Percentiles rank a stretch among this genome's conserved stretches.
Conservation (phyloP, 2,329 filamentous ascomycete genomes). For the Acephala macrosclerotiorum region DNA sequence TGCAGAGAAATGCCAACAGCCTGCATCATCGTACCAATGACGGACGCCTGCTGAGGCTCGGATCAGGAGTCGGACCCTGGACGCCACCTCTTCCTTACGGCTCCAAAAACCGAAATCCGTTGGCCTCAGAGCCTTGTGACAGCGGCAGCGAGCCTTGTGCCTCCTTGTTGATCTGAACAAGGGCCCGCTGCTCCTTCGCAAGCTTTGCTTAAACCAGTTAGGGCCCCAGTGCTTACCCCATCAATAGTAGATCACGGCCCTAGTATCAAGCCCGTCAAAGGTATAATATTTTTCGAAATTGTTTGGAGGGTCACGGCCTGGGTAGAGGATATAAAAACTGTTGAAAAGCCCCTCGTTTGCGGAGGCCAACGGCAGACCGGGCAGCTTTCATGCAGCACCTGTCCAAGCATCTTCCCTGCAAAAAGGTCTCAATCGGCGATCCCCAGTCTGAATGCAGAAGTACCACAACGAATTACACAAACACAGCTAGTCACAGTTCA, state of each 20-base stretch:
- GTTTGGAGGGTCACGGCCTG: background rate
- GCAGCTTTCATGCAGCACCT: background rate
- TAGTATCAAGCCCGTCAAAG: conserved; percentile 6
- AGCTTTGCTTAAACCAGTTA: conserved; percentile 27
- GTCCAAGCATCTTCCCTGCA: conserved; percentile 24
- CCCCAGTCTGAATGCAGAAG: conserved; percentile 18
- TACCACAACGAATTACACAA: conserved; percentile 26
- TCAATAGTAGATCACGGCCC: conserved; percentile 12
- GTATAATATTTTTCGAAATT: background rate
- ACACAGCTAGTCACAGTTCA: conserved; percentile 22
- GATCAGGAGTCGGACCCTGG: background rate
- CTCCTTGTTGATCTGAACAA: conserved; percentile 17
- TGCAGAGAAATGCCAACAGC: background rate
- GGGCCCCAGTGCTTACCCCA: conserved; percentile 4
- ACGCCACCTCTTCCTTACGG: conserved; percentile 6
- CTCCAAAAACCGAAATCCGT: background rate
- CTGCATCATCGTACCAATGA: conserved; percentile 7
- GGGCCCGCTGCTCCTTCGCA: conserved; percentile 23
- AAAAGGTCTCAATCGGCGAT: conserved; percentile 24
- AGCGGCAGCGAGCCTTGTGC: conserved; percentile 17
- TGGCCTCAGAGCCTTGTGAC: conserved; percentile 18
- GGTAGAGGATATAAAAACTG: conserved; percentile 15
- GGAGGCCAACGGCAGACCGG: background rate
- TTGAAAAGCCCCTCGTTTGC: conserved; percentile 1
- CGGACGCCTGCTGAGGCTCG: background rate